A percentile compares a stretch with the other conserved stretches of the same genome.
Evolutionary conservation across 768 basidiomycete genomes (phyloP).

Genomic region (Clavulina sp.): DNA sequence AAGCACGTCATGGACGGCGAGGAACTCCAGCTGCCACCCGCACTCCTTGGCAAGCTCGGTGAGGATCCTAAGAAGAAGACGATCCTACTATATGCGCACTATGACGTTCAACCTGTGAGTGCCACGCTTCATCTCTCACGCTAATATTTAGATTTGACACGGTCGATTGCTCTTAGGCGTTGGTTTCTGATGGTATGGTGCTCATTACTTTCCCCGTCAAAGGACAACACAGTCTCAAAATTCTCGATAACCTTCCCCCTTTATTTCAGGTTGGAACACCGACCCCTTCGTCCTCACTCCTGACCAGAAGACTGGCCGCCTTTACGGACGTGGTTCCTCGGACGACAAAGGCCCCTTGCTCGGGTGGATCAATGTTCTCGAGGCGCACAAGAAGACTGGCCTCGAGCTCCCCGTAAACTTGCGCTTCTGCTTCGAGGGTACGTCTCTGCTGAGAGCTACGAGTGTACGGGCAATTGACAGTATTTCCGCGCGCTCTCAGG

Average conservation of each 20-base stretch:
- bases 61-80: constrained; percentile 84
- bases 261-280: constrained; percentile 51
- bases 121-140: not conserved
- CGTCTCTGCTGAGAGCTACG: not conserved
- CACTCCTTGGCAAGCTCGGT: constrained; percentile 66
- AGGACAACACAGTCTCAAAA: not conserved
- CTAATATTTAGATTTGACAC: not conserved
- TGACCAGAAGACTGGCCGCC: constrained; percentile 33
- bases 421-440: constrained; percentile 75
- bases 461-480: not conserved
- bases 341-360: constrained; percentile 86
- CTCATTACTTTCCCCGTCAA: too few relatives aligned
- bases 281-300: constrained; percentile 63
- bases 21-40: constrained; percentile 59
- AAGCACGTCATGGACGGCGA: constrained; percentile 56
- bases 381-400: constrained; percentile 52
- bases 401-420: constrained; percentile 76
- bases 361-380: constrained; percentile 79
- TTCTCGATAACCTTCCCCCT: not conserved
- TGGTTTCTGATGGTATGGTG: not conserved
- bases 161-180: not conserved
- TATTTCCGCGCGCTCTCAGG: constrained; percentile 17
- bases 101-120: constrained; percentile 82
- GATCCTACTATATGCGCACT: constrained; percentile 83
- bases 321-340: constrained; percentile 74